Conservation (phyloP, 345 rosid species). For the Heritiera fomes region DNA sequence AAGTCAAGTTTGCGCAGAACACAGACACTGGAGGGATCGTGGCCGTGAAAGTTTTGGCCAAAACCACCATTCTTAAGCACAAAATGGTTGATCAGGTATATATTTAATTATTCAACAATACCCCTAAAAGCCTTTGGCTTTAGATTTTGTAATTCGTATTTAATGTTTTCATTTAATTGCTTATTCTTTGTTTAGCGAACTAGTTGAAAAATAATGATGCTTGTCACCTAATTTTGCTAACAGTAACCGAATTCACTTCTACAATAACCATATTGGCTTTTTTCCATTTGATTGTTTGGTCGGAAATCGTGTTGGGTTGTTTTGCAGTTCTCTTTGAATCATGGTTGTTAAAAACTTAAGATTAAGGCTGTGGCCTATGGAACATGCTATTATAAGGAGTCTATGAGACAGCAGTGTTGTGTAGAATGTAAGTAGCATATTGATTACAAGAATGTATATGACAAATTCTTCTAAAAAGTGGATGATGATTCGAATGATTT, state of each 20-base stretch:
- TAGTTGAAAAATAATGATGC: background rate
- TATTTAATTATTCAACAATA: background rate
- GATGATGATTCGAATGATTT: background rate
- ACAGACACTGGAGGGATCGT: constrained; percentile 69
- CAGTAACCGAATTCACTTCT: background rate
- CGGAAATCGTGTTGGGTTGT: background rate
- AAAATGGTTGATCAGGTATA: constrained; percentile 90
- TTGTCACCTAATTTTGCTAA: background rate
- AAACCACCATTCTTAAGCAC: constrained; percentile 77
- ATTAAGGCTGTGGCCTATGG: background rate
- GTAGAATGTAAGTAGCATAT: background rate
- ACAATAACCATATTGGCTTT: background rate
- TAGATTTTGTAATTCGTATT: background rate
- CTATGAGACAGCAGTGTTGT: background rate
- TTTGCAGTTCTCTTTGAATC: background rate
- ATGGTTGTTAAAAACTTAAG: background rate
- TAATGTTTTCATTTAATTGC: background rate
- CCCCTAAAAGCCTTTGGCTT: background rate
- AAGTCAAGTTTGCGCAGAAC: constrained; percentile 86
- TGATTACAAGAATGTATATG: background rate
- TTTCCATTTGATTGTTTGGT: background rate
- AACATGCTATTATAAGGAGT: background rate
- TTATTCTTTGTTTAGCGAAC: background rate
- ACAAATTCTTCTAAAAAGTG: background rate
- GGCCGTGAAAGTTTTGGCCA: constrained; percentile 83